Percentiles rank a stretch among this genome's conserved stretches.
These are phyloP conservation scores for Penicillium robsamsonii DNA, from an alignment of 495 filamentous ascomycete genomes.

Conservation along the genomic window DNA sequence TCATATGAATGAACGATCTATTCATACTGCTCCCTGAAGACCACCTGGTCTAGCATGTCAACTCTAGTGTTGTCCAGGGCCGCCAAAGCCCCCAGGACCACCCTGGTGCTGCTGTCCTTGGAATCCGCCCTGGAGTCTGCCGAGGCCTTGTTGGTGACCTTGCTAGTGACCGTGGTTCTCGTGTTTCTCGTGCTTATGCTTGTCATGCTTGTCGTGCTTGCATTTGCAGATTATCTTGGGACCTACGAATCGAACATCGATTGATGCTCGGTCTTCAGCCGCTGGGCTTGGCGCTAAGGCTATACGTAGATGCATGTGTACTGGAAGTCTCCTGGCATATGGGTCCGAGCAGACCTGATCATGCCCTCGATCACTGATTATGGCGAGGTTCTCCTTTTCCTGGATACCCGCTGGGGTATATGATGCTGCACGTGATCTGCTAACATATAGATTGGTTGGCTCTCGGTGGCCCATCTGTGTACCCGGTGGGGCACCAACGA, in stretches of 20 bases:
- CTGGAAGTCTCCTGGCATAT: no score
- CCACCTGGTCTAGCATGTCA: not conserved
- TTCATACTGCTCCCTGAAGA: not conserved
- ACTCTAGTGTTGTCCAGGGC: not conserved
- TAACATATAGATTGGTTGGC: no score
- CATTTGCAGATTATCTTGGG: not conserved
- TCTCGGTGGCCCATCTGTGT: no score
- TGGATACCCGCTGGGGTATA: no score
- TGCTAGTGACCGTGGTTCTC: not conserved
- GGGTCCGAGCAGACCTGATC: no score
- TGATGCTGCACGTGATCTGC: no score
- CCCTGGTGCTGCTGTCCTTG: not conserved
- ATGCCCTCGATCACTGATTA: no score
- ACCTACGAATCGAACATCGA: not conserved
- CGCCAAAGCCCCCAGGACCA: not conserved
- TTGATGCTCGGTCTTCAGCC: not conserved
- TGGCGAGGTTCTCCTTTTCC: no score
- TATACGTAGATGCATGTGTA: constrained; percentile 3
- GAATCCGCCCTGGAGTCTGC: not conserved
- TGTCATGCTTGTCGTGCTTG: not conserved
- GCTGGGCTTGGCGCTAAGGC: constrained; percentile 6
- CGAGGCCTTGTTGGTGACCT: not conserved
- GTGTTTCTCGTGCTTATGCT: not conserved
- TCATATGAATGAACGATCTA: not conserved
- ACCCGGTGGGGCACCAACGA: no score